Percentiles rank a stretch among this genome's conserved stretches.
Evolutionary conservation across 2,329 filamentous ascomycete genomes (phyloP).

Genomic region (Microcyclosporella mali): DNA sequence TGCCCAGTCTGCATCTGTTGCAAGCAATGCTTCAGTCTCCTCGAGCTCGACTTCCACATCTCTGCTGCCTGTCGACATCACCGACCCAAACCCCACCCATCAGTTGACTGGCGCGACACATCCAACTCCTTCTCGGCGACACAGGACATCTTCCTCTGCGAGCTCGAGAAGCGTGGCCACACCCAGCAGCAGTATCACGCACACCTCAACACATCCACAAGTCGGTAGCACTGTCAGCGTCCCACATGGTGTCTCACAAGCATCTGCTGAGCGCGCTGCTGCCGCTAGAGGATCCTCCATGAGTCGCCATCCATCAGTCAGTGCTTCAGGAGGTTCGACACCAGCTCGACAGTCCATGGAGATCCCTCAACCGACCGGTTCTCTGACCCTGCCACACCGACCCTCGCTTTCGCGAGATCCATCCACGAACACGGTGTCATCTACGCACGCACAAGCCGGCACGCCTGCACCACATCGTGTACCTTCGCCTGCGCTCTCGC

Average conservation of each 20-base stretch:
- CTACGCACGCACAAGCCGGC: slow-evolving; percentile 23
- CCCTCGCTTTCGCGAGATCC: slow-evolving; percentile 29
- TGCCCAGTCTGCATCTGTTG: slow-evolving; percentile 56
- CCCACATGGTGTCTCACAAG: slow-evolving; percentile 28
- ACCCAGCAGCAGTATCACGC: slow-evolving; percentile 11
- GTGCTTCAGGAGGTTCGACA: slow-evolving; percentile 30
- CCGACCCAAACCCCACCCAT: slow-evolving; percentile 43
- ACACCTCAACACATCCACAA: slow-evolving; percentile 18
- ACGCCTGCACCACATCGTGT: slow-evolving; percentile 18
- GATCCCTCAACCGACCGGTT: slow-evolving; percentile 14
- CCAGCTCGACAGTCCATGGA: slow-evolving; percentile 31
- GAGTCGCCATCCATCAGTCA: slow-evolving; percentile 30
- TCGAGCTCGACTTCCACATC: slow-evolving; percentile 47
- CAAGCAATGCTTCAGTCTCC: slow-evolving; percentile 50
- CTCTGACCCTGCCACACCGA: slow-evolving; percentile 27
- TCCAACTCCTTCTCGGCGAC: slow-evolving; percentile 49
- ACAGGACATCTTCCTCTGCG: slow-evolving; percentile 33
- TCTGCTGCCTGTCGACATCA: slow-evolving; percentile 37
- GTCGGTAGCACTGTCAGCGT: slow-evolving; percentile 18
- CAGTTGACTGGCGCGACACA: slow-evolving; percentile 45
- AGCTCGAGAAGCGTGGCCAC: slow-evolving; percentile 25
- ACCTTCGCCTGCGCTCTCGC: slow-evolving; percentile 18
- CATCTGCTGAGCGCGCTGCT: slow-evolving; percentile 31
- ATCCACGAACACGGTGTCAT: slow-evolving; percentile 22
- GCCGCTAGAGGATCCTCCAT: slow-evolving; percentile 22